Evolutionary conservation across 2,329 filamentous ascomycete species (phyloP).

Genomic region (Arthrobotrys entomopaga): DNA sequence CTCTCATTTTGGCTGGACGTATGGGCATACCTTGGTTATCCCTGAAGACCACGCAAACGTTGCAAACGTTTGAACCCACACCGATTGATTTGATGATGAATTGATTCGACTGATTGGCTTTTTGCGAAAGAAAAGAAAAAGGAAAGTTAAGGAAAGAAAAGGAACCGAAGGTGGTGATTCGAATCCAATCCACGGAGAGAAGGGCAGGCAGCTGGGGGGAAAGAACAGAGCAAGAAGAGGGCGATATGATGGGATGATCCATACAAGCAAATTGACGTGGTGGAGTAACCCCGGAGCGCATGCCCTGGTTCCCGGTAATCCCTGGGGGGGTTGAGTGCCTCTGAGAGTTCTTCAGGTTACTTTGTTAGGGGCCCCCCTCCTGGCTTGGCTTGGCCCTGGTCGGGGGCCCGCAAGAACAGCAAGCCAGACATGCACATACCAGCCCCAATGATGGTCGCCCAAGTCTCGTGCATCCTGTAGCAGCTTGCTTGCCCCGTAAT

Average conservation of each 20-base stretch:
- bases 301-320: slow-evolving; percentile 8
- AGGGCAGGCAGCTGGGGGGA: slow-evolving; percentile 28
- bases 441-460: slow-evolving; percentile 51
- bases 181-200: slow-evolving; percentile 12
- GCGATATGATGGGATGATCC: slow-evolving; percentile 31
- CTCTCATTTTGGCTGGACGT: slow-evolving; percentile 31
- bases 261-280: slow-evolving; percentile 53
- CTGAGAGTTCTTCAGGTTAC: too few relatives aligned
- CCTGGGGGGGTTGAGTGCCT: slow-evolving; percentile 1
- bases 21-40: slow-evolving; percentile 36
- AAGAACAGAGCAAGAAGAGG: slow-evolving; percentile 12
- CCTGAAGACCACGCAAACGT: slow-evolving; percentile 52
- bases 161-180: slow-evolving; percentile 14
- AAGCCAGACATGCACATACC: slow-evolving; percentile 46
- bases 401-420: slow-evolving; percentile 39
- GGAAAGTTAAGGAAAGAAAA: slow-evolving; percentile 5
- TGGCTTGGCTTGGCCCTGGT: neutral
- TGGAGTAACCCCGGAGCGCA: slow-evolving; percentile 31
- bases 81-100: too few relatives aligned
- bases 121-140: slow-evolving; percentile 3
- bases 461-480: slow-evolving; percentile 54
- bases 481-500: slow-evolving; percentile 53
- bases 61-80: too few relatives aligned
- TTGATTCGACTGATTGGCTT: slow-evolving; percentile 17
- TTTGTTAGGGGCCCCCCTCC: too few relatives aligned